Conservation (phyloP, 2,329 filamentous ascomycete genomes). For the Stemphylium beticola region DNA sequence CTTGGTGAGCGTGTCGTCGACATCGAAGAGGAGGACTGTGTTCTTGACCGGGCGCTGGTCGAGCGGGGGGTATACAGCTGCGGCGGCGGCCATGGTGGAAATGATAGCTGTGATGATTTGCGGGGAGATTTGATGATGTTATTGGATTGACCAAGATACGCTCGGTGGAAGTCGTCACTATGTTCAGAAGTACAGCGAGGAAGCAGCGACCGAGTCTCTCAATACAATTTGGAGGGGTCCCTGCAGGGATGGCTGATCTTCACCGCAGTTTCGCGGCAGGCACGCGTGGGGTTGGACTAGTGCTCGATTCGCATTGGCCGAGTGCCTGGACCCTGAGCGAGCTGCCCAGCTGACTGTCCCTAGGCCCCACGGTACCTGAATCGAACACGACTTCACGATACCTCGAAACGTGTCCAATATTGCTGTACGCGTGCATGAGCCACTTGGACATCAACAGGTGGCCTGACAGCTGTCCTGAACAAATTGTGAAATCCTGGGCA, state of each 20-base stretch:
- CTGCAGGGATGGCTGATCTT: slow-evolving; percentile 28
- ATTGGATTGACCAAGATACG: background rate
- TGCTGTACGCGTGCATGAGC: background rate
- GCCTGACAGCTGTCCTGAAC: too few relatives aligned
- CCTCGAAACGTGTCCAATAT: slow-evolving; percentile 1
- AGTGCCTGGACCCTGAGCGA: slow-evolving; percentile 11
- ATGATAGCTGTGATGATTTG: background rate
- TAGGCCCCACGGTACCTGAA: slow-evolving; percentile 6
- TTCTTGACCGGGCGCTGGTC: slow-evolving; percentile 85
- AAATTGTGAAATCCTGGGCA: too few relatives aligned
- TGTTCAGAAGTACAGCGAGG: slow-evolving; percentile 11
- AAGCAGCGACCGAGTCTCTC: slow-evolving; percentile 8
- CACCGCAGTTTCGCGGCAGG: slow-evolving; percentile 24
- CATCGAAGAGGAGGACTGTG: slow-evolving; percentile 95
- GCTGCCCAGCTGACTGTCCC: background rate
- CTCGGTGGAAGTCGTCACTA: background rate
- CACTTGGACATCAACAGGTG: background rate
- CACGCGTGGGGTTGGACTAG: slow-evolving; percentile 28
- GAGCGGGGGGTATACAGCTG: slow-evolving; percentile 71
- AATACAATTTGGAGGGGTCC: slow-evolving; percentile 27
- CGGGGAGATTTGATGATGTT: background rate
- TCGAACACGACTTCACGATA: background rate
- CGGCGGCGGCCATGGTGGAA: slow-evolving; percentile 48
- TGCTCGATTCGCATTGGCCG: slow-evolving; percentile 16
- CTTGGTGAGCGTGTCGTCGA: slow-evolving; percentile 88